These are phyloP conservation scores for Fusarium sp. DNA, from an alignment of 2,329 filamentous ascomycete species.

Conservation along the genomic window DNA sequence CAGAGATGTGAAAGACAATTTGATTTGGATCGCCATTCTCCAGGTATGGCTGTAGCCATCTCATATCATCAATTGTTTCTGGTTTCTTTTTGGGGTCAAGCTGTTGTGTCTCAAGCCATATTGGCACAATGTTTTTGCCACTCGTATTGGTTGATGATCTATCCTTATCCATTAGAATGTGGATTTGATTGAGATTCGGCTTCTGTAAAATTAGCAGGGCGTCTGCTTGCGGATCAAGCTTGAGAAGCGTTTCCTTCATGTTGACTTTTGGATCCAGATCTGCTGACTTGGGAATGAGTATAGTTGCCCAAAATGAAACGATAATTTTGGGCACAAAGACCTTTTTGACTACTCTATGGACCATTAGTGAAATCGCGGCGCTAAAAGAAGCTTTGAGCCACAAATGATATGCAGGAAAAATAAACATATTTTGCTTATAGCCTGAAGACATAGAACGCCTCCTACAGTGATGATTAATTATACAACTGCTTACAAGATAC, in stretches of 20 bases:
- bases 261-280: too few species aligned
- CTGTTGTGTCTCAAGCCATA: too few species aligned
- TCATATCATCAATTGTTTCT: too few species aligned
- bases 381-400: background rate
- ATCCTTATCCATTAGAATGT: too few species aligned
- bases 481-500: background rate
- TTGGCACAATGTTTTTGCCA: too few species aligned
- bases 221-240: background rate
- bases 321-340: too few species aligned
- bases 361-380: background rate
- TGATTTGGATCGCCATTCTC: background rate
- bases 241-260: background rate
- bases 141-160: too few species aligned
- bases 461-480: background rate
- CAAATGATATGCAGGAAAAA: rapidly evolving
- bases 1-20: background rate
- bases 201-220: background rate
- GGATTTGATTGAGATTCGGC: background rate
- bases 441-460: background rate
- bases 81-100: too few species aligned
- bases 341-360: too few species aligned
- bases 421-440: background rate
- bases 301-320: too few species aligned
- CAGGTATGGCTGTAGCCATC: background rate
- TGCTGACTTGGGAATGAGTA: too few species aligned